Evolutionary conservation across 768 basidiomycete species (phyloP).

Genomic region (Leccinellum rugosiceps): DNA sequence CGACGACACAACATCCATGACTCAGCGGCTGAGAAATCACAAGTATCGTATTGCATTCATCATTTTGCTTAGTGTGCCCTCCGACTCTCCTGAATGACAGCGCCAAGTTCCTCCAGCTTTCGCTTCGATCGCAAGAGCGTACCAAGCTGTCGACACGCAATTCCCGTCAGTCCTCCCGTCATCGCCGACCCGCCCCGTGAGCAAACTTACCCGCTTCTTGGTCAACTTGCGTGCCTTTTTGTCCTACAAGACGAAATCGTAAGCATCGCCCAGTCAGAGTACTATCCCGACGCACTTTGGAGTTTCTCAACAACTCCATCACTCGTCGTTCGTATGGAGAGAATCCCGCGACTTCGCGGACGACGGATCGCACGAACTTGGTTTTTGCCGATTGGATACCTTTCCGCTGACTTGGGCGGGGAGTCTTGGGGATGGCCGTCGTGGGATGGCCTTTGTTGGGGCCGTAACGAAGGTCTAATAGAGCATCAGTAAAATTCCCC

Average conservation of each 20-base stretch:
- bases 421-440: constrained; percentile 70
- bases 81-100: constrained; percentile 91
- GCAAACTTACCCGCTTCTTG: constrained; percentile 90
- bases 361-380: constrained; percentile 88
- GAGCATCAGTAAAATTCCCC: constrained; percentile 3
- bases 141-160: constrained; percentile 60
- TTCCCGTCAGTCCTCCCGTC: neutral
- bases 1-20: constrained; percentile 2
- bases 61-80: constrained; percentile 50
- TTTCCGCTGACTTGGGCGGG: constrained; percentile 88
- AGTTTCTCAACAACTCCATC: constrained; percentile 97
- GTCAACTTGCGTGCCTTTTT: constrained; percentile 99
- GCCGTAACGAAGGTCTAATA: constrained; percentile 77
- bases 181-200: neutral
- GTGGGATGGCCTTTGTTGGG: constrained; percentile 88
- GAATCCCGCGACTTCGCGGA: constrained; percentile 97
- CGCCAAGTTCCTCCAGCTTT: constrained; percentile 95
- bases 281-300: constrained; percentile 59
- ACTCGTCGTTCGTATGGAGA: constrained; percentile 97
- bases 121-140: constrained; percentile 98
- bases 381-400: constrained; percentile 87
- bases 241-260: constrained; percentile 53
- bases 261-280: neutral
- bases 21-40: constrained; percentile 8
- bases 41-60: neutral